phyloP scores from a whole-genome alignment of 129 eudicot genomes.

The Flaveria brownii region DNA sequence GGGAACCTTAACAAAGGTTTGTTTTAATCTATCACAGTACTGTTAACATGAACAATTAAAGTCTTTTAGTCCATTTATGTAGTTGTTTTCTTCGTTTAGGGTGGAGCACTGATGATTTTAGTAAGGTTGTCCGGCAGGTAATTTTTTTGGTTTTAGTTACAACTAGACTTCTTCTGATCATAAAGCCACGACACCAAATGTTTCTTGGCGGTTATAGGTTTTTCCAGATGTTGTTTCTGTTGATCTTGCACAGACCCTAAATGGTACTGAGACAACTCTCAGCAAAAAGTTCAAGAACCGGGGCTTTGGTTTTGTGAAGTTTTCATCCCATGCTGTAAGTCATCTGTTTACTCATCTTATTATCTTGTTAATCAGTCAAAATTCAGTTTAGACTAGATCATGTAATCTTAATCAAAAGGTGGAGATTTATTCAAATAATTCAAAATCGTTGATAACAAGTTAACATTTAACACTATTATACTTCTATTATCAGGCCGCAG shows the following conservation, averaged over 20 bases:
- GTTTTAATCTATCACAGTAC: conserved; percentile 11
- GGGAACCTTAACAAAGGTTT: conserved; percentile 93
- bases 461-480: background rate
- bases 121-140: conserved; percentile 69
- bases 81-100: conserved; percentile 43
- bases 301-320: conserved; percentile 84
- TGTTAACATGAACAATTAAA: conserved; percentile 23
- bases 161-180: background rate
- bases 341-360: conserved; percentile 16
- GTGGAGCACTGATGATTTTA: conserved; percentile 80
- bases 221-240: conserved; percentile 78
- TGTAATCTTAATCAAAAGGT: conserved; percentile 34
- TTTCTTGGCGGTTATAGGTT: conserved; percentile 46
- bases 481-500: conserved; percentile 69
- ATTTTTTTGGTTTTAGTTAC: conserved; percentile 5
- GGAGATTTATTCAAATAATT: conserved; percentile 37
- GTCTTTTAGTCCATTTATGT: conserved; percentile 13
- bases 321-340: conserved; percentile 88
- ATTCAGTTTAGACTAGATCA: conserved; percentile 8
- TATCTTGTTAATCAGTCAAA: conserved; percentile 15
- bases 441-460: conserved; percentile 5
- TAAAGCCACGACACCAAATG: conserved; percentile 1
- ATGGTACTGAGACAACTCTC: conserved; percentile 41
- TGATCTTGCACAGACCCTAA: conserved; percentile 55
- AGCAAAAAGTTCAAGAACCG: conserved; percentile 70